Conservation (phyloP, 2,329 filamentous ascomycete species). For the Aspergillus ibericus region DNA sequence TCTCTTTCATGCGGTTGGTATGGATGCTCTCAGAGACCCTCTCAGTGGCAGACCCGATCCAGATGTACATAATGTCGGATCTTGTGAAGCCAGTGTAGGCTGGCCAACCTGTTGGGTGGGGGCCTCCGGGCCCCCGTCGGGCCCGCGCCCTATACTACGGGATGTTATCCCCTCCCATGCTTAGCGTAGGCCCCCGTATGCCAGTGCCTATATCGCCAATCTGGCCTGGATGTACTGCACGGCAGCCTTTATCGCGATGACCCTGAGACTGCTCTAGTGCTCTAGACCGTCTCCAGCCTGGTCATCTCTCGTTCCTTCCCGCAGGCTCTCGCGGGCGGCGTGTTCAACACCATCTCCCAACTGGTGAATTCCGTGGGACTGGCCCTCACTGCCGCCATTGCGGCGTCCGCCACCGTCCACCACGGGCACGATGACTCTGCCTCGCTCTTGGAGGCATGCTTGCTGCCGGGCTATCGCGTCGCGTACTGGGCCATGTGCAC, state of each 20-base stretch:
- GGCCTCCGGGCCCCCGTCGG: too few relatives aligned
- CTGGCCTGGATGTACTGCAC: too few relatives aligned
- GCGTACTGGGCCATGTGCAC: neutral
- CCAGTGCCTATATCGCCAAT: too few relatives aligned
- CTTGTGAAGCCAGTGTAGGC: too few relatives aligned
- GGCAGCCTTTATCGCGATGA: constrained; percentile 43
- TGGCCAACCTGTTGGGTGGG: too few relatives aligned
- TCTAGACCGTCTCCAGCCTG: constrained; percentile 16
- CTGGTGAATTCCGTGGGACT: constrained; percentile 57
- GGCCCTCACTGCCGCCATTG: constrained; percentile 53
- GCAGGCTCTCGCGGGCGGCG: constrained; percentile 60
- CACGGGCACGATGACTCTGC: neutral
- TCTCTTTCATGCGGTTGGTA: too few relatives aligned
- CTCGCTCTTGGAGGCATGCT: neutral
- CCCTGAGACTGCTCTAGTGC: constrained; percentile 24
- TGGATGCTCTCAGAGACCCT: too few relatives aligned
- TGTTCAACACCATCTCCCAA: constrained; percentile 61
- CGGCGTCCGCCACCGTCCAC: constrained; percentile 29
- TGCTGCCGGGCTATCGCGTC: neutral
- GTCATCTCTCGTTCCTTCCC: constrained; percentile 23
- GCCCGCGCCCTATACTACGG: too few relatives aligned
- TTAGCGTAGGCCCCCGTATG: too few relatives aligned
- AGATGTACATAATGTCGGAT: too few relatives aligned
- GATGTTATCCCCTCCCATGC: too few relatives aligned
- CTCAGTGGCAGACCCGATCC: too few relatives aligned